Evolutionary conservation across 169 alveolate species (phyloP), one percentile per base, ranked within the genome.

Genomic region (Eimeria maxima): DNA sequence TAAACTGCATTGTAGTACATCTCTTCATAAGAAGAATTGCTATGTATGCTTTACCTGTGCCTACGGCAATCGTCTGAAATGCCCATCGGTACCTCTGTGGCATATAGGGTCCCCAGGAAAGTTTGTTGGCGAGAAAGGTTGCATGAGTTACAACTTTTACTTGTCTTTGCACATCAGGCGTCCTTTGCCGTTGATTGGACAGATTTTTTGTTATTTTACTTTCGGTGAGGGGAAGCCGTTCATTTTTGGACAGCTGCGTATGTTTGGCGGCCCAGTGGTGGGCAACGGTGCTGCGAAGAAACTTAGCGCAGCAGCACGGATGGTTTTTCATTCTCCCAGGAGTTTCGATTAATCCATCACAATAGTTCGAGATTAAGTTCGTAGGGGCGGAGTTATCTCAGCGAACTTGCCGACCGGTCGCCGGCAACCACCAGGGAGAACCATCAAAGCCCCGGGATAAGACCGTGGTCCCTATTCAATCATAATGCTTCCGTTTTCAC

Each of bases 401-500:
- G 29, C 14, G 27, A n/a, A 33, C 83, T 38, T 33, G 29, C 16
- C 2, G 50, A 11, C 55, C 50, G 53, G 55, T 38, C 53, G 83
- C 18, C 83, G 83, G 83, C 83, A 27, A 73, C 55, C 53, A 38
- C 83, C 83, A 38, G 16, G 83, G 11, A 33, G 83, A 38, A 73
- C 83, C 53, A 73, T 20, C 83, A 29, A 38, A 16, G 4, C 22
- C 16, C 83, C 50, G 38, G 55, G 53, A 13, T n/a, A 38, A 38
- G 13, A 73, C 8, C 18, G 14, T 11, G 4, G 55, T 16, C 53
- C 53, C 45, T 4, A 38, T 33, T 38, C 50, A 4, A 73, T 3
- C 83, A 73, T n/a, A 78, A 78, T 78, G 88, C 88, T 45, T 78
- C 88, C 88, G 10, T 78, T 78, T 78, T 24, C 88, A 2, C 88